These are phyloP conservation scores for Dispira parvispora DNA, from an alignment of 192 early-diverging fungal species.

Conservation along the genomic window DNA sequence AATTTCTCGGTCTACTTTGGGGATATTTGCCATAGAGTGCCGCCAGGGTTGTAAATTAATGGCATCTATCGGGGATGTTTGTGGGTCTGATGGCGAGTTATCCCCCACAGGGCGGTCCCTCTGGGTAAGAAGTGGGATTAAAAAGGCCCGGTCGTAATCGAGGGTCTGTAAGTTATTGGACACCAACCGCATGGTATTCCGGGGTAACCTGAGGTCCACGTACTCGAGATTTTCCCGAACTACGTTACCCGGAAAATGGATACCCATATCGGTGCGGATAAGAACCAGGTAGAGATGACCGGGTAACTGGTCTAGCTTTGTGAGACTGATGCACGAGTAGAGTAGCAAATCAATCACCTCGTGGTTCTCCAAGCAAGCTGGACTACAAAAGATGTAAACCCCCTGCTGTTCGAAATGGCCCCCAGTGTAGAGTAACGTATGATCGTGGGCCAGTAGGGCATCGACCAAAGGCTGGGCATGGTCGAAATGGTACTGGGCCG, in stretches of 20 bases:
- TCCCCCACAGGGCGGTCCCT: neutral
- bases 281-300: slow-evolving; percentile 20
- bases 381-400: slow-evolving; percentile 60
- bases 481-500: slow-evolving; percentile 57
- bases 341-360: slow-evolving; percentile 32
- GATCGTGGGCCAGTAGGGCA: slow-evolving; percentile 45
- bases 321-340: slow-evolving; percentile 26
- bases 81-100: too few relatives aligned
- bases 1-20: slow-evolving; percentile 6
- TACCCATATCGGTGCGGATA: slow-evolving; percentile 23
- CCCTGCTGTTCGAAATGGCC: slow-evolving; percentile 47
- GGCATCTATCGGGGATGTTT: neutral
- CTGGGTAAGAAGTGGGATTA: slow-evolving; percentile 13
- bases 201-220: slow-evolving; percentile 19
- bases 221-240: slow-evolving; percentile 14
- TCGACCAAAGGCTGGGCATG: slow-evolving; percentile 38
- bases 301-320: slow-evolving; percentile 6
- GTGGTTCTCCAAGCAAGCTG: slow-evolving; percentile 32
- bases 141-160: slow-evolving; percentile 17
- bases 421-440: slow-evolving; percentile 53
- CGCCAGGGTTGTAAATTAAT: neutral
- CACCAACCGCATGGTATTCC: slow-evolving; percentile 27
- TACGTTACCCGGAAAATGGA: slow-evolving; percentile 22
- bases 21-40: slow-evolving; percentile 3
- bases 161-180: slow-evolving; percentile 21